Evolutionary conservation across 2,329 filamentous ascomycete genomes (phyloP).

Genomic region (Pestalotiopsis sp.): DNA sequence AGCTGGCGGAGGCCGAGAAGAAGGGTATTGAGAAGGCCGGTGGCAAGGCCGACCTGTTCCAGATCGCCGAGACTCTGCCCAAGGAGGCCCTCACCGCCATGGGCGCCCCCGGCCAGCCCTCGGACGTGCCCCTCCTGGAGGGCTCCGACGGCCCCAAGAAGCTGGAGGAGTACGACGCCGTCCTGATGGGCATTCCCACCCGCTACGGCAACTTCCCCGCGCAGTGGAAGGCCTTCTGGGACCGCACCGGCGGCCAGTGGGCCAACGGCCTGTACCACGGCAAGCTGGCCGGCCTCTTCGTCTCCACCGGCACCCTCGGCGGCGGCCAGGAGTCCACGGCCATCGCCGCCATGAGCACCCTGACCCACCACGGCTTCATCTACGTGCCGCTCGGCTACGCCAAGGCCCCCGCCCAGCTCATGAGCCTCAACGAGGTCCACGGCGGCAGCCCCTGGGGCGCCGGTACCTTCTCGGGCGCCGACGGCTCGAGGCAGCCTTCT

Average conservation of each 20-base stretch:
- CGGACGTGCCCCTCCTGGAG: conserved; percentile 65
- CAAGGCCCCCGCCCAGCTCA: conserved; percentile 70
- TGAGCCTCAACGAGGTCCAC: conserved; percentile 77
- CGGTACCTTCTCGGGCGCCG: conserved; percentile 78
- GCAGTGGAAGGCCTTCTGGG: conserved; percentile 95
- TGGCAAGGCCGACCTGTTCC: conserved; percentile 79
- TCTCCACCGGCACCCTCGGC: conserved; percentile 81
- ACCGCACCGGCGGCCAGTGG: conserved; percentile 88
- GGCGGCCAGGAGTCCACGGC: conserved; percentile 93
- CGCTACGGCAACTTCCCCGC: conserved; percentile 96
- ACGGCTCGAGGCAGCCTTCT: conserved; percentile 83
- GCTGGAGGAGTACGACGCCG: conserved; percentile 79
- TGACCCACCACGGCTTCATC: conserved; percentile 92
- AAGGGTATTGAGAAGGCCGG: conserved; percentile 87
- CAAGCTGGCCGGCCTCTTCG: conserved; percentile 90
- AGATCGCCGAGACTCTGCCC: conserved; percentile 86
- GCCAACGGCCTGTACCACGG: conserved; percentile 73
- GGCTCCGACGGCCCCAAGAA: conserved; percentile 56
- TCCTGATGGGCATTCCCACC: conserved; percentile 94
- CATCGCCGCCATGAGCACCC: conserved; percentile 78
- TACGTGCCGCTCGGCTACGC: conserved; percentile 96
- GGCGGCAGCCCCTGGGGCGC: conserved; percentile 93
- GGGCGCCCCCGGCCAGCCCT: conserved; percentile 79
- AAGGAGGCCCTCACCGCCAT: conserved; percentile 86
- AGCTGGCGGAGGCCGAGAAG: conserved; percentile 87